A percentile compares a stretch with the other conserved stretches of the same genome.
Evolutionary conservation across 2,329 filamentous ascomycete genomes (phyloP).

Genomic region (Celoporthe dispersa): DNA sequence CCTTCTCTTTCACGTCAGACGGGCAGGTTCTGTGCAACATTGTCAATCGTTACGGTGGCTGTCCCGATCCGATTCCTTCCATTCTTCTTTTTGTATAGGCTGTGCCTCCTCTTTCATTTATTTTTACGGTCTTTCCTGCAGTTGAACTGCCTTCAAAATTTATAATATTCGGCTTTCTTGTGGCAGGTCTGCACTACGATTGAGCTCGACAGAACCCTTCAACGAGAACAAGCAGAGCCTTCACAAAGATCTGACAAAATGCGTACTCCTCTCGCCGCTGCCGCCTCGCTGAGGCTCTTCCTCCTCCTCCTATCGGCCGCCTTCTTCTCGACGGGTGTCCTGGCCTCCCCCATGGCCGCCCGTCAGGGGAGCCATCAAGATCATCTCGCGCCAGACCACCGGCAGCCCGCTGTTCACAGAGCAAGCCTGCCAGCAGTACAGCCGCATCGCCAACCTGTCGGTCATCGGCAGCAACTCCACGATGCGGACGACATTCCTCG

Average conservation of each 20-base stretch:
- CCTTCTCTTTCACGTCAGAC: neutral
- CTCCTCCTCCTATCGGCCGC: conserved; percentile 22
- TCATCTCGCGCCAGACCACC: conserved; percentile 21
- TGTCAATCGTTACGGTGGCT: neutral
- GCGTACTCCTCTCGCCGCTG: conserved; percentile 21
- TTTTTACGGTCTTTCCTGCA: conserved; percentile 18
- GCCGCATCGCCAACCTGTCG: conserved; percentile 51
- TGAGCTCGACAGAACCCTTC: conserved; percentile 11
- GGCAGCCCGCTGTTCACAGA: conserved; percentile 2
- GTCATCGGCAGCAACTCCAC: conserved; percentile 50
- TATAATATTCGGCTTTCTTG: neutral
- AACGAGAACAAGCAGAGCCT: neutral
- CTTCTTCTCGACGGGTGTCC: conserved; percentile 13
- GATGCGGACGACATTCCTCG: conserved; percentile 50
- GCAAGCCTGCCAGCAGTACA: conserved; percentile 47
- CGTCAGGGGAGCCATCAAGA: conserved; percentile 10
- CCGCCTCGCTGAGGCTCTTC: conserved; percentile 11
- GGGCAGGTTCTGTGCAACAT: conserved; percentile 6
- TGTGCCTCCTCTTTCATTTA: conserved; percentile 20
- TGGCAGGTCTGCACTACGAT: conserved; percentile 13
- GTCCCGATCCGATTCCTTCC: neutral
- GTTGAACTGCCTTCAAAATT: neutral
- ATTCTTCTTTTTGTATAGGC: conserved; percentile 10
- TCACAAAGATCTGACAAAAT: conserved; percentile 2
- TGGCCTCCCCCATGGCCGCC: conserved; percentile 18